Conservation (phyloP, 2,329 filamentous ascomycete species). For the Fusarium nisikadoi region DNA sequence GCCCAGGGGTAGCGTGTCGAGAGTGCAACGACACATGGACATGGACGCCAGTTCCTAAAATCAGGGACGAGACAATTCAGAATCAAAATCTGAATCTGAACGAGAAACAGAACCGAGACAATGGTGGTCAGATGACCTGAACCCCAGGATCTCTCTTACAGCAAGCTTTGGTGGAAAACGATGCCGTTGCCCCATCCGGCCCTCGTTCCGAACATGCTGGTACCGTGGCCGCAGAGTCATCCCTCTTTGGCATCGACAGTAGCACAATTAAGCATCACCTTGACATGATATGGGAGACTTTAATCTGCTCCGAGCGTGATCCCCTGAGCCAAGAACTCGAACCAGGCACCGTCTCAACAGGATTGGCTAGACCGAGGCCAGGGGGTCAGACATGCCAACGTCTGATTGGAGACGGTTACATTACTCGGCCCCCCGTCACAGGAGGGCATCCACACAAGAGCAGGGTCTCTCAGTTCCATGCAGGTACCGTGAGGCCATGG, state of each 20-base stretch:
- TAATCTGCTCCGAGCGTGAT: constrained; percentile 35
- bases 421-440: constrained; percentile 34
- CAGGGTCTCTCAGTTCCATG: constrained; percentile 31
- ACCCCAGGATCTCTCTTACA: constrained; percentile 9
- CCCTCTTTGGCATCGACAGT: constrained; percentile 9
- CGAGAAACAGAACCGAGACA: constrained; percentile 22
- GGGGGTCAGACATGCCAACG: constrained; percentile 35
- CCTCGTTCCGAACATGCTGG: constrained; percentile 30
- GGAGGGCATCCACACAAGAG: constrained; percentile 29
- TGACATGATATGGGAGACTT: constrained; percentile 27
- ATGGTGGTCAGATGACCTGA: background rate
- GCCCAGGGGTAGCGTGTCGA: constrained; percentile 17
- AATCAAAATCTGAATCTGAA: constrained; percentile 16
- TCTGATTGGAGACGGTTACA: constrained; percentile 44
- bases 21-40: background rate
- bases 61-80: constrained; percentile 14
- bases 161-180: background rate
- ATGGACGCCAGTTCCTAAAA: constrained; percentile 7
- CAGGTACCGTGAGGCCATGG: constrained; percentile 18
- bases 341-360: constrained; percentile 23
- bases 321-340: constrained; percentile 29
- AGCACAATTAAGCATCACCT: constrained; percentile 26
- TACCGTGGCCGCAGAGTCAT: constrained; percentile 7
- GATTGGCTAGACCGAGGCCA: constrained; percentile 38
- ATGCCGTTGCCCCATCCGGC: constrained; percentile 31